Evolutionary conservation across 495 filamentous ascomycete species (phyloP), one percentile per base, ranked within the genome.

Genomic region (Aspergillus olivimuriae): DNA sequence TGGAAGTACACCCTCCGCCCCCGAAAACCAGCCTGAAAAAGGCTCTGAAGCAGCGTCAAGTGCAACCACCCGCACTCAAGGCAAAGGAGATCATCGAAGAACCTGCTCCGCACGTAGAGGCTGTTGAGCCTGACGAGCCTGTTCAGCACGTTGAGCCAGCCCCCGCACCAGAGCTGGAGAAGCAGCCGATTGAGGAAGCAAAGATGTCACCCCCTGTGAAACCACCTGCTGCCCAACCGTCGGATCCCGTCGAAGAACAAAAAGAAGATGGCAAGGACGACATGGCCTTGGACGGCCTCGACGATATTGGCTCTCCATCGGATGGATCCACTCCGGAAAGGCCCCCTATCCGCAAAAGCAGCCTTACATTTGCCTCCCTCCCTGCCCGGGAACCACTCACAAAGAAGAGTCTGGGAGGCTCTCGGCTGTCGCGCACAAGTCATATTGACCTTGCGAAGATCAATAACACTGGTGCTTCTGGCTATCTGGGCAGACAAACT

Each of bases 291-390:
- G 40, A 77, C 33, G 72, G 69, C 17, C 67, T 71, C 39, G 76
- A 78, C 42, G 78, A 79, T 26, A 72, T 70, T 17, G 74, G 69
- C 30, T 80, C 81, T 23, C 72, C 79, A 14, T 84, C 82, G 9
- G 77, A 82, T 45, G 69, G 62, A 7, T 83, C 80, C 4, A 80
- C 74, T 38, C 81, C 81, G 2, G 80, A 74, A 31, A 67, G 75
- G 37, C 75, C 71, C n/a, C 63, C 76, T 3, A 66, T 94, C 39
- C 83, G 91, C 24, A 95, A 95, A 70, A 95, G 89, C 62, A 96
- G 91, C 53, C 73, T 97, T 39, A 90, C 81, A 39, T 96, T 98
- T 63, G 85, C 94, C 10, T 86, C 92, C 2, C 70, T 98, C 3
- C 92, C 92, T 39, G 87, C 90, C 6, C 81, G 92, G 30, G 91